A percentile compares a stretch with the other conserved stretches of the same genome.
These are phyloP conservation scores for Lipomyces anomalus DNA, from an alignment of 805 yeast genomes.

Conservation along the genomic window DNA sequence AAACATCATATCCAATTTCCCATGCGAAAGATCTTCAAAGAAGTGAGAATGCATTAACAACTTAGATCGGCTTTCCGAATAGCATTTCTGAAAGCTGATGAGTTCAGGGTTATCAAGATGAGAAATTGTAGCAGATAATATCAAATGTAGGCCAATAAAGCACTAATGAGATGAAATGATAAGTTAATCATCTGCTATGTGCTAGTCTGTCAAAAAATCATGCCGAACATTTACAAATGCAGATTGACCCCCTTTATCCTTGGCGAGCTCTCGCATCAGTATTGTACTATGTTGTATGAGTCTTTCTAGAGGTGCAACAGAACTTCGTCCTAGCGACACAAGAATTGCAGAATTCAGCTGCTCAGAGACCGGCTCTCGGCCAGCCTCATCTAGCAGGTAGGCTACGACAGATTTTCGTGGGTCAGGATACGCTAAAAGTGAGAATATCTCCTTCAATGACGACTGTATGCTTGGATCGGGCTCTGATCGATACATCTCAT, in stretches of 20 bases:
- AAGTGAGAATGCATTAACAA: no score
- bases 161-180: no score
- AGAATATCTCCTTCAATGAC: slow-evolving; percentile 43
- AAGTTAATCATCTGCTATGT: no score
- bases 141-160: no score
- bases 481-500: slow-evolving; percentile 29
- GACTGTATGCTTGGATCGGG: slow-evolving; percentile 34
- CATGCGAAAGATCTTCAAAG: no score
- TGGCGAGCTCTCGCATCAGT: slow-evolving; percentile 19
- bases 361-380: slow-evolving; percentile 39
- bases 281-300: slow-evolving; percentile 39
- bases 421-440: slow-evolving; percentile 49
- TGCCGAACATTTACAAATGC: slow-evolving; percentile 21
- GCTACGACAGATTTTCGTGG: slow-evolving; percentile 40
- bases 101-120: no score
- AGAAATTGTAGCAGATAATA: no score
- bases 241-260: slow-evolving; percentile 20
- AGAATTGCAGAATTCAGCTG: slow-evolving; percentile 41
- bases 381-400: slow-evolving; percentile 35
- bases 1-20: no score
- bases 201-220: slow-evolving; percentile 21
- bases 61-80: no score
- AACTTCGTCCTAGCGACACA: slow-evolving; percentile 40
- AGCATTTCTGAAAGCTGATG: no score
- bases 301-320: slow-evolving; percentile 41